These are phyloP conservation scores for Scenedesmus sp. DNA, from an alignment of 163 green algal species.

Conservation along the genomic window DNA sequence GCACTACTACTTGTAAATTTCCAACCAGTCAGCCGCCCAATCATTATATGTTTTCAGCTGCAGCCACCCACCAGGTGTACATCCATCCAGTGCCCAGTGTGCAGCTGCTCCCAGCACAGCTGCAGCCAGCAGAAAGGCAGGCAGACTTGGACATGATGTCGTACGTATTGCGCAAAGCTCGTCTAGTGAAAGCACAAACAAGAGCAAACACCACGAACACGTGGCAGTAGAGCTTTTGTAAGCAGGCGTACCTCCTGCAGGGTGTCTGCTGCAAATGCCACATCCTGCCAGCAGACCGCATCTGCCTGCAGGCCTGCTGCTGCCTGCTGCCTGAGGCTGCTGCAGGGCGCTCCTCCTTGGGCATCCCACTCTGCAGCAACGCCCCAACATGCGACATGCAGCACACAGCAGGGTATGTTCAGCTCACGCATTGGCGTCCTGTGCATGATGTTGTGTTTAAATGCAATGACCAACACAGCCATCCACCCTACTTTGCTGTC, in stretches of 20 bases:
- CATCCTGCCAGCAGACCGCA: not conserved
- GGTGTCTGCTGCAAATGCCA: not conserved
- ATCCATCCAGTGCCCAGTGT: slow-evolving; percentile 82
- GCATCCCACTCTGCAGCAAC: slow-evolving; percentile 28
- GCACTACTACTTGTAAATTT: no score
- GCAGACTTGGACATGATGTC: not conserved
- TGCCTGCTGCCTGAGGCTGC: not conserved
- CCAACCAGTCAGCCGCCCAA: no score
- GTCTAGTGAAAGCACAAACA: not conserved
- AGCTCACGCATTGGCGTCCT: no score
- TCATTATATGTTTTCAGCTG: no score
- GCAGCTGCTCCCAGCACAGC: slow-evolving; percentile 87
- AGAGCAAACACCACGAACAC: not conserved
- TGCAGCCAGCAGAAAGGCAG: slow-evolving; percentile 42
- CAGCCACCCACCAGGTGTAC: slow-evolving; percentile 61
- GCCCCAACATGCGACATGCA: not conserved
- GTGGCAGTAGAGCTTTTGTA: not conserved
- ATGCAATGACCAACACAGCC: not conserved
- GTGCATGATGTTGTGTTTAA: not conserved
- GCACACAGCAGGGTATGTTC: not conserved
- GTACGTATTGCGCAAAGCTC: not conserved
- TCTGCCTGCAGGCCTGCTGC: not conserved
- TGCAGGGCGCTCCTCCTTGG: slow-evolving; percentile 1
- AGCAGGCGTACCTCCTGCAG: slow-evolving; percentile 29
- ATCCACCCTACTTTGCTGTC: not conserved